phyloP scores from a whole-genome alignment of 768 basidiomycete species.

The Agrocybe chaxingu region DNA sequence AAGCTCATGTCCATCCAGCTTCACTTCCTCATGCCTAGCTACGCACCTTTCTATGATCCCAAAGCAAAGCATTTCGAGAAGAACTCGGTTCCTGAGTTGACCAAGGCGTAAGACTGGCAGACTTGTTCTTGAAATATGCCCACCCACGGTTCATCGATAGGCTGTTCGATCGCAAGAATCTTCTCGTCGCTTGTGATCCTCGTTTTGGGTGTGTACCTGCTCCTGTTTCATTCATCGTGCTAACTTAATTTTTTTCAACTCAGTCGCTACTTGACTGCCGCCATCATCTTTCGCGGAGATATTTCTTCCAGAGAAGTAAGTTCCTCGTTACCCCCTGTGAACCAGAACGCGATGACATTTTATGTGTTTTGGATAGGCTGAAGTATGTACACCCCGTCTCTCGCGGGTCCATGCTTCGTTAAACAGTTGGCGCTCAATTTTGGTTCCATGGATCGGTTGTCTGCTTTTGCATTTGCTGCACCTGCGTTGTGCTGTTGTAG shows the following conservation, averaged over 20 bases:
- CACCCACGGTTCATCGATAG: conserved; percentile 30
- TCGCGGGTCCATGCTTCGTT: conserved; percentile 15
- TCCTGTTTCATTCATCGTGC: not conserved
- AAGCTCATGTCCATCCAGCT: conserved; percentile 45
- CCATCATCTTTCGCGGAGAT: conserved; percentile 83
- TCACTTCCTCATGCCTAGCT: conserved; percentile 96
- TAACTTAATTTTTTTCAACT: conserved; percentile 4
- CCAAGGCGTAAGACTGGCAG: conserved; percentile 53
- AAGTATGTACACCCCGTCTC: conserved; percentile 36
- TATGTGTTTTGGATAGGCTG: conserved; percentile 36
- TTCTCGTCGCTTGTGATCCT: conserved; percentile 83
- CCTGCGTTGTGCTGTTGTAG: conserved; percentile 30
- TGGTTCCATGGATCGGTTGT: conserved; percentile 13
- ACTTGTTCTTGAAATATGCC: not conserved
- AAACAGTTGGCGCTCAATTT: conserved; percentile 14
- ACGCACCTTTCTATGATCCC: conserved; percentile 82
- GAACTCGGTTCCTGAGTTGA: conserved; percentile 65
- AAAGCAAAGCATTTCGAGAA: conserved; percentile 60
- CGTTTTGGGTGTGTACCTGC: conserved; percentile 55
- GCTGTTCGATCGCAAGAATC: conserved; percentile 75
- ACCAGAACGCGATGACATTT: conserved; percentile 32
- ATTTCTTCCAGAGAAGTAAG: conserved; percentile 78
- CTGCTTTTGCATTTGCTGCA: conserved; percentile 17
- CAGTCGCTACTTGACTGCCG: conserved; percentile 84
- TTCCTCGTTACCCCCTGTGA: conserved; percentile 13